Evolutionary conservation across 371 early-diverging fungal genomes (phyloP).

Genomic region (Rhizopus sp.): DNA sequence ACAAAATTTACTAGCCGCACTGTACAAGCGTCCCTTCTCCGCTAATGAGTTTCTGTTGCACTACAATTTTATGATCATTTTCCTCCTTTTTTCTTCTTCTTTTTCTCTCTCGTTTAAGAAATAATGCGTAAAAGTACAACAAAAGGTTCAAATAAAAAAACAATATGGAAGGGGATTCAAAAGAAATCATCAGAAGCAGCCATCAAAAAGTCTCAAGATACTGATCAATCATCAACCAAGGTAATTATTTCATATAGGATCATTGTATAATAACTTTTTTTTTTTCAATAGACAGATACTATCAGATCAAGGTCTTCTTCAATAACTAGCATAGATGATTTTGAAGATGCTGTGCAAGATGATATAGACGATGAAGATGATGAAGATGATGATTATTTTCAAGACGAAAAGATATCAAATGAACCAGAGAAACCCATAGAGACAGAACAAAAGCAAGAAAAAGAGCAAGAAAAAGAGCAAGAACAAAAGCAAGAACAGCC

Average conservation of each 20-base stretch:
- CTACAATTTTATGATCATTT: not conserved
- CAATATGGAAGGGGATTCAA: constrained; percentile 4
- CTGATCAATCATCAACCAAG: not conserved
- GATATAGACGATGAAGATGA: constrained; percentile 21
- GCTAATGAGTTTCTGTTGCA: not conserved
- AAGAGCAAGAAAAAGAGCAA: too few species aligned
- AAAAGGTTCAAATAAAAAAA: not conserved
- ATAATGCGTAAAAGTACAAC: not conserved
- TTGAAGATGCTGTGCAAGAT: constrained; percentile 20
- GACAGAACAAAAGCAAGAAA: constrained; percentile 6
- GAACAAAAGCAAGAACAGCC: constrained; percentile 3
- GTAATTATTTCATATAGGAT: not conserved
- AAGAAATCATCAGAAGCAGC: not conserved
- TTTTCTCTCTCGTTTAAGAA: not conserved
- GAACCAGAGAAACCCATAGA: constrained; percentile 1
- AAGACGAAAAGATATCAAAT: constrained; percentile 17
- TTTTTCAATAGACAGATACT: not conserved
- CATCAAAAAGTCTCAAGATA: not conserved
- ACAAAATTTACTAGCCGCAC: too few species aligned
- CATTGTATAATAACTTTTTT: not conserved
- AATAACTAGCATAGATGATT: constrained; percentile 15
- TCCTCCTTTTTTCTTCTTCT: not conserved
- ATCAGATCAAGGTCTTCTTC: constrained; percentile 22
- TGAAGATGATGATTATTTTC: constrained; percentile 27
- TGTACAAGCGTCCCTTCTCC: not conserved